Base-by-base conservation (phyloP, 2,329 filamentous ascomycete species). In the Chalaropsis ovoidea region DNA sequence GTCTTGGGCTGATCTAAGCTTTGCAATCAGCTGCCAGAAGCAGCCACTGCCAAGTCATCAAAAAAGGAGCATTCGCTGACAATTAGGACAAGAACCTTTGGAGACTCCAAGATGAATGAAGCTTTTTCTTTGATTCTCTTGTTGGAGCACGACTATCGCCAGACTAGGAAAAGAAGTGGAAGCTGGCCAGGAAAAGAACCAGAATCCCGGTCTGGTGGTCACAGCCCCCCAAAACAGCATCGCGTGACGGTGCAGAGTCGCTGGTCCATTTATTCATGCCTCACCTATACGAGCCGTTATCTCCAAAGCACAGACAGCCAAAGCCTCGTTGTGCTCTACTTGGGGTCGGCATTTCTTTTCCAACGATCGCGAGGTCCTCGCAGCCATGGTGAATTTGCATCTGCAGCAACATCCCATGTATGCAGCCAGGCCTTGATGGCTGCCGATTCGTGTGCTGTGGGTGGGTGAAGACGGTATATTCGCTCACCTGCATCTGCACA, bases 1-100 rank as follows among this genome's bases (percentile, higher is more conserved):
- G 24, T 56, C 52, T 35, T 56, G 52, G 52, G 24, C 8, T 56
- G 52, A 56, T 56, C 52, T 35, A 56, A 56, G 52, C 52, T 56
- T 52, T 52, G 35, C 52, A 56, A 35, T 56, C 52, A 56, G 24
- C 52, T 56, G 52, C 52, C 52, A 56, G 22, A 56, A 35, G 24
- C 24, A 56, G 24, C 24, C 52, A 56, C 52, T 39, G 52, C 24
- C 52, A 56, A 56, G 52, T 56, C 24, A 19, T 11, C 7, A 24
- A 27, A 56, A 24, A 52, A 52, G 10, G n/a, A 11, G 3, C 19
- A 52, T 52, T 52, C 24, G 47, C 19, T 49, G 22, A 49, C 45
- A 22, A 49, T 13, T 5, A 39, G 35, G 35, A 8, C 8, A 22
- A 49, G 1, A 49, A 49, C 17, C 45, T 22, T 49, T 49, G n/a